Percentiles rank a stretch among this genome's conserved stretches.
Conservation (phyloP, 495 filamentous ascomycete species). For the Mytilinidion resinicola region DNA sequence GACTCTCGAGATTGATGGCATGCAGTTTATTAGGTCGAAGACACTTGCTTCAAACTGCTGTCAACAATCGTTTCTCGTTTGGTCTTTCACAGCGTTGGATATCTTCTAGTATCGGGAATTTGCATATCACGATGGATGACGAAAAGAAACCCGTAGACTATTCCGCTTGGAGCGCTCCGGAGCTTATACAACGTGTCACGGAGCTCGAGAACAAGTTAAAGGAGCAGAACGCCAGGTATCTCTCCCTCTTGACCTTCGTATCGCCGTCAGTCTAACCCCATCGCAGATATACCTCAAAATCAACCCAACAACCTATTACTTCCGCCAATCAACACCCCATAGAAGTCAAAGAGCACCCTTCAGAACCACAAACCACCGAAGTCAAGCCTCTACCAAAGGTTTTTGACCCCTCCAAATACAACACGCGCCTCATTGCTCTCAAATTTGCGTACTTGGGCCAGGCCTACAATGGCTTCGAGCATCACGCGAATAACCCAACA, state of each 20-base stretch:
- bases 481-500: conserved; percentile 58
- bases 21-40: too few relatives aligned
- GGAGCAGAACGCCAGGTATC: conserved; percentile 5
- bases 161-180: conserved; percentile 24
- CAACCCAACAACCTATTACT: too few relatives aligned
- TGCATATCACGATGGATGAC: not conserved
- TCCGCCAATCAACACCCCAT: too few relatives aligned
- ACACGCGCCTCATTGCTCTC: conserved; percentile 76
- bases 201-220: conserved; percentile 29
- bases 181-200: conserved; percentile 27
- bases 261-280: too few relatives aligned
- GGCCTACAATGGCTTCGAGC: conserved; percentile 85
- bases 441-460: conserved; percentile 93
- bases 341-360: too few relatives aligned
- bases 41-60: too few relatives aligned
- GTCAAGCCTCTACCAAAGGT: conserved; percentile 27
- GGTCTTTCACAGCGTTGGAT: too few relatives aligned
- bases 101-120: too few relatives aligned
- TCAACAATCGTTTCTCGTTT: too few relatives aligned
- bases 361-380: not conserved
- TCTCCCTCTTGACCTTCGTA: too few relatives aligned
- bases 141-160: conserved; percentile 18
- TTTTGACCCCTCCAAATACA: conserved; percentile 74
- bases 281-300: too few relatives aligned
- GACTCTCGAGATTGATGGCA: too few relatives aligned